Conservation (phyloP, 164 flowering plant genomes). For the Stephania yunnanensis region DNA sequence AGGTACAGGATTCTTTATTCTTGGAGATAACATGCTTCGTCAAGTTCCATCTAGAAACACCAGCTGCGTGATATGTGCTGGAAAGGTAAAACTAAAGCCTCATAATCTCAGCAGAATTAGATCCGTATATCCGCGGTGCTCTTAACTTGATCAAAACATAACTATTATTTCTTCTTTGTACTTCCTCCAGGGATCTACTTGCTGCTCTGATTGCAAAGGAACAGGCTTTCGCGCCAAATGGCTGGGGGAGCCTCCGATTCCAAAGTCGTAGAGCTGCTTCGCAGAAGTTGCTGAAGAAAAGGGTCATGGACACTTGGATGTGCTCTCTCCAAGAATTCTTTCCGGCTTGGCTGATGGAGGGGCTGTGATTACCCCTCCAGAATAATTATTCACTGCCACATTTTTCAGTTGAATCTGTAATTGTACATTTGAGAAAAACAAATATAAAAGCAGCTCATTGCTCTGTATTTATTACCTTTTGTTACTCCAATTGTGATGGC, state of each 20-base stretch:
- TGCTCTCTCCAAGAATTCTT: background rate
- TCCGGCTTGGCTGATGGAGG: background rate
- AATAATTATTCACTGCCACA: background rate
- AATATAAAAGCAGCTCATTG: background rate
- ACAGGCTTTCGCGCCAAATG: constrained; percentile 96
- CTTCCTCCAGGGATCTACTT: constrained; percentile 55
- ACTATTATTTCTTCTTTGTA: background rate
- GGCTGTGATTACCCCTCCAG: background rate
- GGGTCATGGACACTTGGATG: background rate
- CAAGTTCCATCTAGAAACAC: constrained; percentile 83
- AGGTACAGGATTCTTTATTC: constrained; percentile 90
- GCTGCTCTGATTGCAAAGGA: constrained; percentile 86
- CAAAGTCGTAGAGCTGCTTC: constrained; percentile 23
- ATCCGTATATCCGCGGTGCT: background rate
- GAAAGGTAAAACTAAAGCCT: constrained; percentile 49
- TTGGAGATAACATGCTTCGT: constrained; percentile 95
- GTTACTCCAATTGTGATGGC: background rate
- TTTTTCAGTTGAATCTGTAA: background rate
- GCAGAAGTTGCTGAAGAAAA: background rate
- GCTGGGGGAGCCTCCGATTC: constrained; percentile 61
- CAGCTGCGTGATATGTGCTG: constrained; percentile 79
- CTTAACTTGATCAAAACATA: background rate
- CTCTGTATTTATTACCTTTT: background rate
- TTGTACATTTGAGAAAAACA: background rate
- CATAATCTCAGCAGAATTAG: background rate